phyloP scores from a whole-genome alignment of 805 yeast genomes.

The Torulaspora delbrueckii region DNA sequence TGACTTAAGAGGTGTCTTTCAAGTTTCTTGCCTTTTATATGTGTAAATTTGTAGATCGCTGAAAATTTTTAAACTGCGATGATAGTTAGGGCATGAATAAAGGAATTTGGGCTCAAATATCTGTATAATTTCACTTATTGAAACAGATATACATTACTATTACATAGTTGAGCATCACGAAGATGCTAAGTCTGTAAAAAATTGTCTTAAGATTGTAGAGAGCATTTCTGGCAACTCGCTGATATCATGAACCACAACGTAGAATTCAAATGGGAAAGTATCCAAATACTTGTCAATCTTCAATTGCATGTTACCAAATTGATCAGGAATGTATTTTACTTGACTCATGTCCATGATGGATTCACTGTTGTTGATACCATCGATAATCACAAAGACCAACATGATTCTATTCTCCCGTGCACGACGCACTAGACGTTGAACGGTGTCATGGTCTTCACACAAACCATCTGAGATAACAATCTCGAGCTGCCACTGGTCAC shows the following conservation, averaged over 20 bases:
- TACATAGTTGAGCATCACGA: slow-evolving; percentile 1
- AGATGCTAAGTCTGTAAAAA: slow-evolving; percentile 68
- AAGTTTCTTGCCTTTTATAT: neutral
- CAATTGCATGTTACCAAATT: slow-evolving; percentile 62
- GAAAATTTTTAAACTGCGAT: neutral
- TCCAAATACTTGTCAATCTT: slow-evolving; percentile 83
- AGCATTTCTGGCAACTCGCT: slow-evolving; percentile 88
- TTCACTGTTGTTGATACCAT: slow-evolving; percentile 77
- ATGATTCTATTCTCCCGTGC: slow-evolving; percentile 90
- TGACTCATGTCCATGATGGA: slow-evolving; percentile 94
- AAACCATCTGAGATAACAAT: slow-evolving; percentile 95
- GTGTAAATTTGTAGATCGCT: neutral
- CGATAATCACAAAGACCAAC: slow-evolving; percentile 92
- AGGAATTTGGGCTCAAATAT: neutral
- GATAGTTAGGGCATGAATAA: neutral
- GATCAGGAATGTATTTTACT: slow-evolving; percentile 73
- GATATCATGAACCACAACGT: slow-evolving; percentile 87
- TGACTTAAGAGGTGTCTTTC: neutral
- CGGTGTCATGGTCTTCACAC: slow-evolving; percentile 86
- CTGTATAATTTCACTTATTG: neutral
- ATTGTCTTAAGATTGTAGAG: slow-evolving; percentile 84
- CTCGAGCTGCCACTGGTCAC: slow-evolving; percentile 88
- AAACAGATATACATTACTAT: neutral
- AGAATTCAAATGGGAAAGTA: slow-evolving; percentile 93
- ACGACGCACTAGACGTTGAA: slow-evolving; percentile 77